Base-by-base conservation (phyloP, 2,329 filamentous ascomycete species). In the Phaeoacremonium minimum region DNA sequence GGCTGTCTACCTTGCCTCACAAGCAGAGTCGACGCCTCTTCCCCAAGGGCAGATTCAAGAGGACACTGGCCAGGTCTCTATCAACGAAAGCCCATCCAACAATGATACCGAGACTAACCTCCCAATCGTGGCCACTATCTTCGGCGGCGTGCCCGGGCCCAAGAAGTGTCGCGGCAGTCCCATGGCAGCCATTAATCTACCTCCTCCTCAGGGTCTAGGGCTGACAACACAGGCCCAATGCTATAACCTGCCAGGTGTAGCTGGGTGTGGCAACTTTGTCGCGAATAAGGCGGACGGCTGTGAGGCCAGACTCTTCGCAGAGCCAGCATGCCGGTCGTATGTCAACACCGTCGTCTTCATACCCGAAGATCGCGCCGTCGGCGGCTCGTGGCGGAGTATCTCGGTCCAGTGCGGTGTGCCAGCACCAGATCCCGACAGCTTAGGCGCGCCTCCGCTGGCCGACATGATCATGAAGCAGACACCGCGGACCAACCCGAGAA, bases 121-220 rank as follows among this genome's bases (percentile, higher is more conserved):
- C 15, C 63, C 66, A 18, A 73, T 74, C 46, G 65, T 63, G 1
- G 60, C 73, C 20, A 66, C 65, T 4, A 62, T 77, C 34, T 64
- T 57, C 48, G 55, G 53, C 18, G 52, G 56, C 12, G 43, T 55
- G 12, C 59, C 57, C 8, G 59, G 61, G 1, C 56, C 60, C 4
- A 60, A 58, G 26, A 37, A 48, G 28, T 64, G 61, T 33, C 58
- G 60, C 28, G 61, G 61, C 9, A 38, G 35, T 18, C 44, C 48
- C 8, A 42, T 61, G 9, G 38, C 54, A 15, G 38, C 38, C 4
- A 41, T 65, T 28, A 36, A 40, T 30, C 38, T 61, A 1, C 45
- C 56, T 4, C 52, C 50, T 33, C 46, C 51, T 20, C 46, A 45
- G 16, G 33, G 45, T 9, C 42, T 32, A 34, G 37, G 45, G n/a